Percentiles rank a stretch among this genome's conserved stretches.
phyloP scores from a whole-genome alignment of 2,329 filamentous ascomycete species.

The Epichloe festucae region DNA sequence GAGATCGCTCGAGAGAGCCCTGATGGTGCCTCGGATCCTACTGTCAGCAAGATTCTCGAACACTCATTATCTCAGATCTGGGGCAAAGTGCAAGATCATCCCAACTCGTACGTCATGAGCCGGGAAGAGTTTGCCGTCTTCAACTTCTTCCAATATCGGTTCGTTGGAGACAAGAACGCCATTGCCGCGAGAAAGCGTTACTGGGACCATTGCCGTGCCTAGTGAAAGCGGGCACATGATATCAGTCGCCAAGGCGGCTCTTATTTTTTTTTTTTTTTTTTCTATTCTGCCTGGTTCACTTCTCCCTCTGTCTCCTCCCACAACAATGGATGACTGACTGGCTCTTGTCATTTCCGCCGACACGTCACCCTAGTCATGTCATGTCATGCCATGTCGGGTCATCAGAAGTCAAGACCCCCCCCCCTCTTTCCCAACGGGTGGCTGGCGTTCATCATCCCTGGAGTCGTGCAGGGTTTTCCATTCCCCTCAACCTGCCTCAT shows the following conservation, averaged over 20 bases:
- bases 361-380: too few relatives aligned
- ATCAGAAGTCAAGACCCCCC: too few relatives aligned
- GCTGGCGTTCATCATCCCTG: too few relatives aligned
- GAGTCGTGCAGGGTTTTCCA: too few relatives aligned
- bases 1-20: constrained; percentile 64
- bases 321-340: too few relatives aligned
- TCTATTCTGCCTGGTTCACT: too few relatives aligned
- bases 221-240: neutral
- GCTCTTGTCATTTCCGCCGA: too few relatives aligned
- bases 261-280: neutral
- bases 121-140: constrained; percentile 73
- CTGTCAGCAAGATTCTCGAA: constrained; percentile 53
- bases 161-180: constrained; percentile 37
- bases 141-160: constrained; percentile 68
- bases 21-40: constrained; percentile 49
- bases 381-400: too few relatives aligned
- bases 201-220: constrained; percentile 35
- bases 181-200: constrained; percentile 36
- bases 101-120: constrained; percentile 59
- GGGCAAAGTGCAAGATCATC: constrained; percentile 50
- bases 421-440: too few relatives aligned
- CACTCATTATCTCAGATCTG: constrained; percentile 51
- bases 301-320: too few relatives aligned
- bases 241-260: neutral
- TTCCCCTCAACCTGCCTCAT: too few relatives aligned